Conservation (phyloP, 768 basidiomycete genomes). For the Boletus rubropictus region DNA sequence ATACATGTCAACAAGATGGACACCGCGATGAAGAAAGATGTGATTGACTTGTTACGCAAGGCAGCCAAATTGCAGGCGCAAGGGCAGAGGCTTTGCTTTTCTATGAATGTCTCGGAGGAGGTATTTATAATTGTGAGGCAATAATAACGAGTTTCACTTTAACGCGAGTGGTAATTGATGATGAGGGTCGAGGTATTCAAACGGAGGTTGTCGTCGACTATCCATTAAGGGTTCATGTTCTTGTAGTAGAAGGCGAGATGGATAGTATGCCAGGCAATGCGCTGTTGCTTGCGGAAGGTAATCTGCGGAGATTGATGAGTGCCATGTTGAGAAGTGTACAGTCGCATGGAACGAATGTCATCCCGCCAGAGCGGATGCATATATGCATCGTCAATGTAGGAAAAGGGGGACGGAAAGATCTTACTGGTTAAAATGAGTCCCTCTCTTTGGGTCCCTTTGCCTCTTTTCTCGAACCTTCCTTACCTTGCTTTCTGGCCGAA, state of each 20-base stretch:
- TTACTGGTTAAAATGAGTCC: conserved; percentile 72
- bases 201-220: neutral
- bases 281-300: conserved; percentile 8
- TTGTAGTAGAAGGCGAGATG: conserved; percentile 11
- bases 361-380: neutral
- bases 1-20: neutral
- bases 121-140: neutral
- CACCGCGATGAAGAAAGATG: neutral
- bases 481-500: conserved; percentile 83
- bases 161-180: neutral
- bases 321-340: neutral
- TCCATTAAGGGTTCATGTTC: conserved; percentile 6
- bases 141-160: neutral
- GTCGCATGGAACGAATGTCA: neutral
- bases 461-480: conserved; percentile 82
- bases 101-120: neutral
- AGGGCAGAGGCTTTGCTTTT: neutral
- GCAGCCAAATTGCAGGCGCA: neutral
- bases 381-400: neutral
- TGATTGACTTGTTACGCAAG: neutral
- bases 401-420: conserved; percentile 1
- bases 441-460: conserved; percentile 82
- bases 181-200: neutral
- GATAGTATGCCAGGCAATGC: conserved; percentile 9
- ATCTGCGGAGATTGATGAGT: conserved; percentile 13